Evolutionary conservation across 352 stramenopile genomes (phyloP), one percentile per base, ranked within the genome.

Genomic region (Phytophthora rubi): DNA sequence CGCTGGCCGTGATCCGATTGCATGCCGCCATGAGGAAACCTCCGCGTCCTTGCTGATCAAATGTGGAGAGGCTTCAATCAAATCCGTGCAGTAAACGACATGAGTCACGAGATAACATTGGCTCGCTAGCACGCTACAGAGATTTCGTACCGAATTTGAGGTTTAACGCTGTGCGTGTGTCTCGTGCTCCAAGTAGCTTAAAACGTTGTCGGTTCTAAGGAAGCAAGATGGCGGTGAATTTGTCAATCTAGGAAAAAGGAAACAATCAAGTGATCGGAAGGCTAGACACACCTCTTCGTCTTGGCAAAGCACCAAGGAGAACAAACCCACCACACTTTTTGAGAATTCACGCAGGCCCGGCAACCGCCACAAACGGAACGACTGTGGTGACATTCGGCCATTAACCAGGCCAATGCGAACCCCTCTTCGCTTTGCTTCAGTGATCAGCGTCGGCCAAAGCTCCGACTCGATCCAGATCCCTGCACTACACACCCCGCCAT

Each of bases 381-480:
- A 94, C 1, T 73, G 70, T 18, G 67, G 13, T 16, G 84, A 92
- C 59, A 94, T 83, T 28, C 86, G 79, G 7, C 77, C 86, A 61
- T 92, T 94, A 16, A 94, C 23, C 30, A 94, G 23, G 4, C 80
- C 86, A 53, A 94, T 82, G 51, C 55, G 76, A 53, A 93, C 81
- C 65, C 76, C 60, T 51, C 82, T 73, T 44, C 62, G 72, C 3
- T 70, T 28, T 9, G 82, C 82, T 71, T 92, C 84, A 12, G 65
- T 62, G 16, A 94, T 85, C 26, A 94, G 63, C 23, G 81, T 91
- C 5, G 85, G 87, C 87, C 87, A 94, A n/a, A 94, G 69, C 68
- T 94, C 87, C 21, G 87, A 94, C 70, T 94, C 87, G 55, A 93
- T 78, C 85, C 83, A 94, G 23, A 94, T 68, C 8, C 85, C 87